Base-by-base conservation (phyloP, 768 basidiomycete species). In the Kwoniella botswanensis region DNA sequence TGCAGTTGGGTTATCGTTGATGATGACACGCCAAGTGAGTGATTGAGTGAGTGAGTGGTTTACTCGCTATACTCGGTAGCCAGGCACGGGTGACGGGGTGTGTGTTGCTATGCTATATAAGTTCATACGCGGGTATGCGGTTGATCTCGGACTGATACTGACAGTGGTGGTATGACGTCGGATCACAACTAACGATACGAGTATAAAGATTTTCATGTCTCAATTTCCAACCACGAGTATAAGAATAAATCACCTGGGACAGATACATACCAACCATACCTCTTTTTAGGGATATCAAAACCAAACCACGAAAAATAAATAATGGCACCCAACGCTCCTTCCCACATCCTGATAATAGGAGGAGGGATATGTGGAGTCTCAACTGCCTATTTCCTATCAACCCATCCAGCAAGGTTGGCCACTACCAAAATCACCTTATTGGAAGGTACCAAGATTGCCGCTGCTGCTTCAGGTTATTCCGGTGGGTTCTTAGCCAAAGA, bases 351-450 rank as follows among this genome's bases (percentile, higher is more conserved):
- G 41, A 88, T 95, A 70, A 86, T 95, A 71, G 93, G 93, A 29
- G 93, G 90, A 22, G 93, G 93, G 0, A 93, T 94, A 74, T 91
- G 94, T 52, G 93, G 93, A 10, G 89, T 90, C 68, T 90, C 90
- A 1, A 91, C 90, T 0, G 92, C 93, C 15, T 94, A 92, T 85
- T 93, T 91, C 82, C 86, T 93, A 63, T 85, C 90, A 15, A 75
- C 75, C 56, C 80, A 82, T 9, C 65, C 81, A 21, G 71, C 73
- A 35, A 71, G 72, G 9, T 71, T 83, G 0, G 64, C 74, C 10
- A 73, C 64, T 2, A 61, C 75, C 18, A 74, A 68, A n/a, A 85
- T 89, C 17, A 84, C 93, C 9, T 82, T 96, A 64, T 89, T 94
- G 74, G 91, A 92, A 64, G 92, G 91, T 0, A 85, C 80, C 6